These are phyloP conservation scores for Artemisia argyi DNA, from an alignment of 129 eudicot species.

Conservation along the genomic window DNA sequence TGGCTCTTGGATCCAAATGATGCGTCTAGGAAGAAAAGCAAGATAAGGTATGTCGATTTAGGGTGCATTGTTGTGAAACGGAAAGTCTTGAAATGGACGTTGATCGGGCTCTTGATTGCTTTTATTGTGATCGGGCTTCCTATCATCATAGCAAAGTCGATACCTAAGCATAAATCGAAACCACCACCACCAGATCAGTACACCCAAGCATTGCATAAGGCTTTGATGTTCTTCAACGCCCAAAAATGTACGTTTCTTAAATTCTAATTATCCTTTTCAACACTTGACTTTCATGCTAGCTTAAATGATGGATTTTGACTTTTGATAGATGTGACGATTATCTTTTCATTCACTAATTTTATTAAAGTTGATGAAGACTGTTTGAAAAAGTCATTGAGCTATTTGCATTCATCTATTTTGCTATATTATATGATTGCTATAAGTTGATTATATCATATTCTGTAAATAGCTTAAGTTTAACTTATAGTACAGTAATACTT, in stretches of 20 bases:
- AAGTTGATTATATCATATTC: too few species aligned
- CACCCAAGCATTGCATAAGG: slow-evolving; percentile 69
- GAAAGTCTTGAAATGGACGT: slow-evolving; percentile 54
- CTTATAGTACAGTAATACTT: too few species aligned
- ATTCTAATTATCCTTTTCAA: background rate
- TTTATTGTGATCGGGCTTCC: slow-evolving; percentile 75
- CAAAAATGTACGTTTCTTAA: slow-evolving; percentile 72
- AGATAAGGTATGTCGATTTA: slow-evolving; percentile 68
- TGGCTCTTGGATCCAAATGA: slow-evolving; percentile 74
- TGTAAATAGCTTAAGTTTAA: too few species aligned
- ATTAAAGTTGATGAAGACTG: too few species aligned
- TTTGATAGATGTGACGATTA: background rate
- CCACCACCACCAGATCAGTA: slow-evolving; percentile 73
- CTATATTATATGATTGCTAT: too few species aligned
- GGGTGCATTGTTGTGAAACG: slow-evolving; percentile 75
- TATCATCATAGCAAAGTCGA: slow-evolving; percentile 47
- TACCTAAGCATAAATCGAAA: slow-evolving; percentile 52
- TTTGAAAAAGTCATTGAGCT: too few species aligned
- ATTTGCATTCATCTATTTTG: too few species aligned
- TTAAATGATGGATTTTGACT: background rate
- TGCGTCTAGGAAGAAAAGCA: slow-evolving; percentile 44
- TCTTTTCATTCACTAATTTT: too few species aligned
- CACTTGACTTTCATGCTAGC: slow-evolving; percentile 6
- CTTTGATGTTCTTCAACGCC: slow-evolving; percentile 88
- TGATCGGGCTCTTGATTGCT: slow-evolving; percentile 35